Percentiles rank a stretch among this genome's conserved stretches.
These are phyloP conservation scores for Hippophae rhamnoides DNA, from an alignment of 306 rosid species.

Conservation along the genomic window DNA sequence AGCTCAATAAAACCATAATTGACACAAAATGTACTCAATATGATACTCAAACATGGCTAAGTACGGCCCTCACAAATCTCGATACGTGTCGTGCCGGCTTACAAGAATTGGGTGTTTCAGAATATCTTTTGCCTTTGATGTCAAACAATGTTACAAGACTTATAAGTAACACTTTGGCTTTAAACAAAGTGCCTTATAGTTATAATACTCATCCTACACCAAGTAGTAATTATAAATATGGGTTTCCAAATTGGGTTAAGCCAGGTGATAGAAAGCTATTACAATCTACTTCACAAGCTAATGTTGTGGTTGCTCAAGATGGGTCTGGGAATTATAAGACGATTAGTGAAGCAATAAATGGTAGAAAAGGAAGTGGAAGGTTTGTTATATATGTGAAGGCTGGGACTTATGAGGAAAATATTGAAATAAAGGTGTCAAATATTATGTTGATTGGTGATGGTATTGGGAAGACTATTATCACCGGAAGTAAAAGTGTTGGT, in stretches of 20 bases:
- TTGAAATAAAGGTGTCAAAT: conserved; percentile 40
- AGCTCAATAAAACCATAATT: conserved; percentile 35
- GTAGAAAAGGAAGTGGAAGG: conserved; percentile 39
- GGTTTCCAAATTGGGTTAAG: conserved; percentile 65
- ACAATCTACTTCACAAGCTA: conserved; percentile 49
- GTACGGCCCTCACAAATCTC: conserved; percentile 66
- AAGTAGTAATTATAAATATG: conserved; percentile 10
- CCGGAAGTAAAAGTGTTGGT: conserved; percentile 86
- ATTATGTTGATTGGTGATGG: conserved; percentile 85
- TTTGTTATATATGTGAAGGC: conserved; percentile 69
- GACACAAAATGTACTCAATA: conserved; percentile 26
- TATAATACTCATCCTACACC: conserved; percentile 9
- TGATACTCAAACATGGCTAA: conserved; percentile 61
- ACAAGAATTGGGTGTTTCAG: conserved; percentile 40
- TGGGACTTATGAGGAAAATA: conserved; percentile 61
- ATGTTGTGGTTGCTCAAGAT: conserved; percentile 63
- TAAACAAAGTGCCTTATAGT: conserved; percentile 30
- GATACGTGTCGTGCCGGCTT: conserved; percentile 64
- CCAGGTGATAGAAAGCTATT: conserved; percentile 60
- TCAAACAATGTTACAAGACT: conserved; percentile 51
- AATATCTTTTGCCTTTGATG: conserved; percentile 30
- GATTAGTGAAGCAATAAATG: conserved; percentile 37
- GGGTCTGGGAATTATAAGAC: conserved; percentile 63
- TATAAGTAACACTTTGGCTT: conserved; percentile 51
- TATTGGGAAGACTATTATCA: conserved; percentile 60